Base-by-base conservation (phyloP, 257 asterid genomes). In the Nicotiana noctiflora region DNA sequence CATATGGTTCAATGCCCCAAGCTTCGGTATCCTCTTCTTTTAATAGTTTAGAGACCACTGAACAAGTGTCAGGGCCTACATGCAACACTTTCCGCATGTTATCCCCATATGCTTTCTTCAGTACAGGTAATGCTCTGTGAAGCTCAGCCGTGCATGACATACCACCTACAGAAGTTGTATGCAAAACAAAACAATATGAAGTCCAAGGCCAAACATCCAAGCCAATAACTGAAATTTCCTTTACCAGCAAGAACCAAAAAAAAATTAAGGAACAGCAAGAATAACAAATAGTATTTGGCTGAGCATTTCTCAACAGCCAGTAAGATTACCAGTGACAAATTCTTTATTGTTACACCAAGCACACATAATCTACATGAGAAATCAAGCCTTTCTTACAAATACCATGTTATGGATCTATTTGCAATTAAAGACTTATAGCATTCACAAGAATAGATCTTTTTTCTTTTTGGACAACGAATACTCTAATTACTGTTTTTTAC, bases 1-100 rank as follows among this genome's bases (percentile, higher is more conserved):
- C 98, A 66, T 91, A 93, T 27, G 98, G 97, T 79, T 94, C 98
- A 61, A 94, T 66, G 14, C 98, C 98, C 97, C 98, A 93, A 46
- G 93, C 98, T 87, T 91, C 97, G 18, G 93, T 90, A 72, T 91
- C 97, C 79, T 89, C 97, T 90, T 94, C 96, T 87, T 93, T 91
- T 60, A 88, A 79, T 70, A 93, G 72, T 75, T 85, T 88, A 76
- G 96, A 86, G 72, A 93, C 93, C 68, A 90, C 89, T 76, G 96
- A 91, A 88, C 98, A 94, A 83, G 97, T 89, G 55, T 94, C 97
- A 21, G 98, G 97, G 75, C 98, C 98, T 29, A 93, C 88, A 70
- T 93, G 97, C 89, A 94, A 86, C 79, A 94, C 93, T 87, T 89
- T 94, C 65, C 80, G 88, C 94, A 87, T 88, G 85, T 88, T 90